Conservation (phyloP, 305 asterid genomes). For the Solanum hybrid region DNA sequence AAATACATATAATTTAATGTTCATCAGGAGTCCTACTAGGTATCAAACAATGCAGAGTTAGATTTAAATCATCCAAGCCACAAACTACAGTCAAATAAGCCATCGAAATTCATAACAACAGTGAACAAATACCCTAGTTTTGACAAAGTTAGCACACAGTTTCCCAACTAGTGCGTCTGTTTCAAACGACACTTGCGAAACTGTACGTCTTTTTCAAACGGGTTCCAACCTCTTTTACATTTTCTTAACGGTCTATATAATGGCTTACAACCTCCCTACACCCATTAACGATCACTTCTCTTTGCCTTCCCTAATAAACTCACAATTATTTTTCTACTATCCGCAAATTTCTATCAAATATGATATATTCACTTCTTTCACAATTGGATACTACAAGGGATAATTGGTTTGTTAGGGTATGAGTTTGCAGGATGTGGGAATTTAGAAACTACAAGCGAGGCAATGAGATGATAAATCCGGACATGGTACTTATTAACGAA, state of each 20-base stretch:
- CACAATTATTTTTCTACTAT: background rate
- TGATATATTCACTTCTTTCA: background rate
- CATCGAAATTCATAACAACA: background rate
- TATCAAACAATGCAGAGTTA: background rate
- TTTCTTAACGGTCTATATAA: background rate
- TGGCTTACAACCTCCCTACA: background rate
- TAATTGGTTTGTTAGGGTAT: background rate
- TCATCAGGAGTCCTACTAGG: background rate
- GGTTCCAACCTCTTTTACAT: background rate
- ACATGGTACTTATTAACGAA: background rate
- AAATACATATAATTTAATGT: background rate
- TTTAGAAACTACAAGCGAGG: background rate
- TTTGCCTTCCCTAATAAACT: background rate
- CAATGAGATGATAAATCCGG: background rate
- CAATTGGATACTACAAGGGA: background rate
- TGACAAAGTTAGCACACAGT: no score
- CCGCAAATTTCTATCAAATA: background rate
- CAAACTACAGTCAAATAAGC: background rate
- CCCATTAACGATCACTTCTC: background rate
- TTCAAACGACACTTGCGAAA: no score
- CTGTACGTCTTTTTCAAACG: background rate
- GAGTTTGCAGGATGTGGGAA: background rate
- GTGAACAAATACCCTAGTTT: no score
- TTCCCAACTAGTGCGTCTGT: background rate
- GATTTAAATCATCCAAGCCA: background rate